Base-by-base conservation (phyloP, 176 grass and related monocot species). In the Pontederia crassipes region DNA sequence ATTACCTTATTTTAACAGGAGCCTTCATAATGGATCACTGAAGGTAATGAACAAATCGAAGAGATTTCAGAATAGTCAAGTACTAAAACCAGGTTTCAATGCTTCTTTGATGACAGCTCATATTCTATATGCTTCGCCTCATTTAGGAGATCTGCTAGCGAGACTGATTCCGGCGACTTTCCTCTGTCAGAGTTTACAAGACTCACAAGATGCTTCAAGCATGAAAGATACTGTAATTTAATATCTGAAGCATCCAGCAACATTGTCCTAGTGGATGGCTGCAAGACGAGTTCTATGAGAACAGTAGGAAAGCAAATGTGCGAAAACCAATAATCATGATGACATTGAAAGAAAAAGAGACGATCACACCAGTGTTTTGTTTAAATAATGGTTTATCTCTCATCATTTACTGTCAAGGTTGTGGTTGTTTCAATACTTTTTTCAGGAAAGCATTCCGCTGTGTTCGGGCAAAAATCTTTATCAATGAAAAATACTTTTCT, bases 181-280 rank as follows among this genome's bases (percentile, higher is more conserved):
- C 48, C 65, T 15, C 10, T 27, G 58, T 52, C 2, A 12, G 27
- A 14, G 63, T 63, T 14, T 55, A 65, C 55, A 32, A 74, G 58
- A 50, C 12, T 28, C 1, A 8, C 53, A 56, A 89, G 80, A 4
- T 17, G 46, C 26, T 61, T 75, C 55, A 89, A 67, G 70, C 74
- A 78, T 12, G 51, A 71, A 20, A 78, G 0, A 24, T 81, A 89
- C 9, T 84, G 56, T 28, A 11, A 24, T 68, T 69, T 89, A 35
- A 61, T 50, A 67, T 79, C 68, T 14, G 68, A 52, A 45, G 2
- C 61, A 32, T 59, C 72, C 52, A 61, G 54, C 20, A 83, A 47
- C 53, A 89, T 54, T 9, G 52, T 81, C 50, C 69, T 71, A 26
- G 68, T 78, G 55, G 68, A 15, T 71, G 80, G 58, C 85, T 89